Conservation (phyloP, 306 rosid genomes). For the Prosopis cineraria region DNA sequence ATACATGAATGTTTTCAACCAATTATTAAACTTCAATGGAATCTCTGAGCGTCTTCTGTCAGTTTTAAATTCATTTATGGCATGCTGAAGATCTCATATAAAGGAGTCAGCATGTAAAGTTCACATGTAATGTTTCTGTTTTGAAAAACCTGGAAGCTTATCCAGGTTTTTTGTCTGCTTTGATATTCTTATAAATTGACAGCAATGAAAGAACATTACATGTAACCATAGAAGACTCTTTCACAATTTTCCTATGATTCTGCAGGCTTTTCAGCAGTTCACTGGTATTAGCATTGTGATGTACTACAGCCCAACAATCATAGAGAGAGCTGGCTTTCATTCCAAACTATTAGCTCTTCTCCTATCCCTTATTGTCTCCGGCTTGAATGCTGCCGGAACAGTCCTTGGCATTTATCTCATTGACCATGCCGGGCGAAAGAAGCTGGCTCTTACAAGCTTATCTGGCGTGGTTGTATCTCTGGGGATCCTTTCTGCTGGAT, state of each 20-base stretch:
- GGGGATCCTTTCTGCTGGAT: slow-evolving; percentile 30
- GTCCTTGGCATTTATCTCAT: slow-evolving; percentile 82
- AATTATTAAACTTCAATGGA: not conserved
- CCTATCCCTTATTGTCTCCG: slow-evolving; percentile 73
- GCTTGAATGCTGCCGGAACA: slow-evolving; percentile 75
- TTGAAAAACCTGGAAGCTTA: not conserved
- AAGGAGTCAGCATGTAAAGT: not conserved
- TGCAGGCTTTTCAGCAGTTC: slow-evolving; percentile 88
- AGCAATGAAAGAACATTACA: not conserved
- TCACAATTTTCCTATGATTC: slow-evolving; percentile 1
- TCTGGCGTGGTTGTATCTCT: slow-evolving; percentile 69
- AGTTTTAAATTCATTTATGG: not conserved
- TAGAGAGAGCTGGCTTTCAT: slow-evolving; percentile 82
- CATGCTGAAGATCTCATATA: too few species aligned
- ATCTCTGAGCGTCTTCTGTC: not conserved
- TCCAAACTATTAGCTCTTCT: slow-evolving; percentile 79
- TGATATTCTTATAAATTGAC: not conserved
- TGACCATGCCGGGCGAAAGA: slow-evolving; percentile 68
- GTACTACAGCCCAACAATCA: slow-evolving; percentile 94
- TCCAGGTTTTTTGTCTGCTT: not conserved
- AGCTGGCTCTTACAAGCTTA: slow-evolving; percentile 70
- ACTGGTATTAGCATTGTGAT: slow-evolving; percentile 86
- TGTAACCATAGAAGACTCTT: not conserved
- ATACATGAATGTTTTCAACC: not conserved
- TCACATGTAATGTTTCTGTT: too few species aligned